Conservation (phyloP, 2,329 filamentous ascomycete genomes). For the Fusarium falciforme region DNA sequence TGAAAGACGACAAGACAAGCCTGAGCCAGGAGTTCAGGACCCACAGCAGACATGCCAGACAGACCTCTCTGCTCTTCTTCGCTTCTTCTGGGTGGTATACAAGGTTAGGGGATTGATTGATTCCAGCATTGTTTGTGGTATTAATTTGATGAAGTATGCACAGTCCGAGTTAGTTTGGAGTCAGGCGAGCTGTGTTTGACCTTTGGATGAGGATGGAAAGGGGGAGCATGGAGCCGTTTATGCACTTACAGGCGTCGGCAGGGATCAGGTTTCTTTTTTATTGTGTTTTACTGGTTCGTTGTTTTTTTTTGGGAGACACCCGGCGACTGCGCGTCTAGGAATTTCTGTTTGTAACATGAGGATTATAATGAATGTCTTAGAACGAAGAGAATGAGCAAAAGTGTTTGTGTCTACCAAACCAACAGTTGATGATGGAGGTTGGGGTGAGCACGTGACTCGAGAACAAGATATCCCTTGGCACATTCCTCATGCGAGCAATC, state of each 20-base stretch:
- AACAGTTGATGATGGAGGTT: background rate
- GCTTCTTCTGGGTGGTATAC: conserved; percentile 32
- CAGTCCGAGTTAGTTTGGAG: conserved; percentile 29
- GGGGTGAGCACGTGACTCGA: conserved; percentile 31
- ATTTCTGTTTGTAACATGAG: conserved; percentile 39
- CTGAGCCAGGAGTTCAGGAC: conserved; percentile 44
- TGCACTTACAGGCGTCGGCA: conserved; percentile 45
- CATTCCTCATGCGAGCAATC: conserved; percentile 18
- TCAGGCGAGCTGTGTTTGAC: conserved; percentile 36
- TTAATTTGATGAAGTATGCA: conserved; percentile 39
- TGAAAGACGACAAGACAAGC: conserved; percentile 31
- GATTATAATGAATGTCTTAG: conserved; percentile 43
- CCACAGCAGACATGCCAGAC: conserved; percentile 31
- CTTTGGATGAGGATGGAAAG: conserved; percentile 35
- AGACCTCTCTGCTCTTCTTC: conserved; percentile 40
- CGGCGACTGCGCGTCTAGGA: conserved; percentile 36
- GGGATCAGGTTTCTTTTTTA: conserved; percentile 38
- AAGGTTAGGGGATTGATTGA: conserved; percentile 27
- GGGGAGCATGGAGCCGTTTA: conserved; percentile 42
- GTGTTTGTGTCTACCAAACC: background rate
- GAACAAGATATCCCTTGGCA: conserved; percentile 17
- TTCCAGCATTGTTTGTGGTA: conserved; percentile 35
- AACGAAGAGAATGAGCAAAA: conserved; percentile 9
- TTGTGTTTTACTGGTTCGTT: conserved; percentile 13
- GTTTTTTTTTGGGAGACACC: conserved; percentile 28